phyloP scores from a whole-genome alignment of 306 rosid genomes.

The Trifolium pratense region DNA sequence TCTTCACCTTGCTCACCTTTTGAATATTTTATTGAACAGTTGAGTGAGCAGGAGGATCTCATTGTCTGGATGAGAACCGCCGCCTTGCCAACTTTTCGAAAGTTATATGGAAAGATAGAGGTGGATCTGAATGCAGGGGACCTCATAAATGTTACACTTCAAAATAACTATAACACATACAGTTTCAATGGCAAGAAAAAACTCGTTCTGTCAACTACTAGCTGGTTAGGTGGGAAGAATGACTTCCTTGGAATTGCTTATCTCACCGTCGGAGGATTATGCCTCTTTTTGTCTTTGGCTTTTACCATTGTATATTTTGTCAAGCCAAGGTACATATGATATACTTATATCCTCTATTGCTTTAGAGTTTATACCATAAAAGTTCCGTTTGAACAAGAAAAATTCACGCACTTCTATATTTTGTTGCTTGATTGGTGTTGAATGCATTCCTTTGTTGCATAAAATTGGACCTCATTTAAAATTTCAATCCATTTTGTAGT shows the following conservation, averaged over 20 bases:
- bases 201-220: slow-evolving; percentile 78
- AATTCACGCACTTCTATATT: background rate
- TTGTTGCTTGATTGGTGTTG: slow-evolving; percentile 15
- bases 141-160: slow-evolving; percentile 50
- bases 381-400: background rate
- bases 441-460: slow-evolving; percentile 10
- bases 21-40: slow-evolving; percentile 55
- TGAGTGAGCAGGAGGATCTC: slow-evolving; percentile 78
- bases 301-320: slow-evolving; percentile 74
- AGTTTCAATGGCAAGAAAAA: slow-evolving; percentile 77
- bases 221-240: slow-evolving; percentile 86
- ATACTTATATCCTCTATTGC: slow-evolving; percentile 8
- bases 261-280: slow-evolving; percentile 85
- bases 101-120: slow-evolving; percentile 77
- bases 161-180: slow-evolving; percentile 72
- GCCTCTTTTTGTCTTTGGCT: slow-evolving; percentile 80
- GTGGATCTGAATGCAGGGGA: slow-evolving; percentile 60
- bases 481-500: background rate
- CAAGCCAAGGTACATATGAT: slow-evolving; percentile 90
- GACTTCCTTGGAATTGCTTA: slow-evolving; percentile 88
- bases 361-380: background rate
- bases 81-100: slow-evolving; percentile 82
- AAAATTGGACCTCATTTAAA: background rate
- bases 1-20: slow-evolving; percentile 33
- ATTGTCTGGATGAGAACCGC: slow-evolving; percentile 95